phyloP scores from a whole-genome alignment of 768 basidiomycete genomes.

The Lepiota subincarnata region DNA sequence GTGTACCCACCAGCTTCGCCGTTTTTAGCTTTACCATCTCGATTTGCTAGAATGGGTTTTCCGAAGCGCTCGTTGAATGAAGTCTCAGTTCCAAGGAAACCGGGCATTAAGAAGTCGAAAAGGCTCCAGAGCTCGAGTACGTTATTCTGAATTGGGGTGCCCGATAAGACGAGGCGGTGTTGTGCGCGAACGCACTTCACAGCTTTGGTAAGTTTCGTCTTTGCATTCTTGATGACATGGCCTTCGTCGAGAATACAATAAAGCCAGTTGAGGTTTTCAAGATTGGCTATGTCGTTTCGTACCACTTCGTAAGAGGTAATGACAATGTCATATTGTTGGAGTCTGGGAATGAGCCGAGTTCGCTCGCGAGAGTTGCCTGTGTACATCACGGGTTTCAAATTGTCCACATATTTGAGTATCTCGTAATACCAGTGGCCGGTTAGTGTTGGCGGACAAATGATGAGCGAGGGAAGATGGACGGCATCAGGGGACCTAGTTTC shows the following conservation, averaged over 20 bases:
- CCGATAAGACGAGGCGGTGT: conserved; percentile 92
- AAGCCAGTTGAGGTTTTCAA: conserved; percentile 78
- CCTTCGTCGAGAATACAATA: conserved; percentile 98
- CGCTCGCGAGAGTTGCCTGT: conserved; percentile 86
- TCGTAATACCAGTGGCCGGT: conserved; percentile 99
- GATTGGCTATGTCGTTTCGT: conserved; percentile 81
- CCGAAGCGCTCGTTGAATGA: conserved; percentile 95
- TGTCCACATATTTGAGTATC: conserved; percentile 86
- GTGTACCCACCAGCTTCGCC: conserved; percentile 80
- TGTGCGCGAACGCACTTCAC: conserved; percentile 88
- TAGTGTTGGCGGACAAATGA: conserved; percentile 94
- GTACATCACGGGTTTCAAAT: conserved; percentile 82
- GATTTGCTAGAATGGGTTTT: conserved; percentile 91
- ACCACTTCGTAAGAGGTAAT: conserved; percentile 98
- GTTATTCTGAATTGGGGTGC: conserved; percentile 99
- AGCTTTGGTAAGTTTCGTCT: conserved; percentile 95
- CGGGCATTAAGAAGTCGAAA: conserved; percentile 99
- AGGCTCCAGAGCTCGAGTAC: conserved; percentile 97
- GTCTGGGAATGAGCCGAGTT: conserved; percentile 54
- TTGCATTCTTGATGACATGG: conserved; percentile 98
- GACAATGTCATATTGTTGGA: conserved; percentile 80
- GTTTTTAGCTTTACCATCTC: conserved; percentile 93
- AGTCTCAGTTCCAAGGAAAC: conserved; percentile 93
- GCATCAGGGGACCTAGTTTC: conserved; percentile 68
- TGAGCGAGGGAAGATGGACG: conserved; percentile 87